Evolutionary conservation across 2,329 filamentous ascomycete species (phyloP), one percentile per base, ranked within the genome.

Genomic region (Fonsecaea erecta): DNA sequence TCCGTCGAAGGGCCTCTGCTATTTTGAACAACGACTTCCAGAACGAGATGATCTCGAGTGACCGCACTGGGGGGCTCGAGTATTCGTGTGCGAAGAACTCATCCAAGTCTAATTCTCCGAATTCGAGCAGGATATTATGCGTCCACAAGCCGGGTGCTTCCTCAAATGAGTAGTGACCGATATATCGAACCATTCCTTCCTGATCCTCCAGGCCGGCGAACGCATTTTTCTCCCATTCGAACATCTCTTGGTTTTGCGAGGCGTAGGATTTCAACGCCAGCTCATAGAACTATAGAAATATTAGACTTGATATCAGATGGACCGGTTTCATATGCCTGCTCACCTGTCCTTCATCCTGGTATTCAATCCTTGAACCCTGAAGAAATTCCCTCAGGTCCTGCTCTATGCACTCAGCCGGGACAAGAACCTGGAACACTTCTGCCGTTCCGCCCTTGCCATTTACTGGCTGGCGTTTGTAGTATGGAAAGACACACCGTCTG

Each of bases 361-460:
- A 28, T 3, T 24, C 54, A 18, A 16, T 14, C 34, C 3, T 35
- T 21, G 34, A 57, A 12, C 35, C 8, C 34, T 18, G 54, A 24
- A 35, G 37, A 28, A n/a, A 40, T 9, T 14, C 5, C 26, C 12
- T 26, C 35, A 28, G 2, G 46, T 46, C 40, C 52, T 35, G 30
- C 26, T 3, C 34, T 9, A 57, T 30, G 5, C 16, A 57, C 11
- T 57, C 30, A 1, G 18, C 34, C 3, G 32, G 54, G 11, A 57
- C 34, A 11, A 37, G 52, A 16, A 74, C 68, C 52, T 68, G 67
- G 52, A 61, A 76, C 3, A 75, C 63, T 1, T 68, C 53, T 3
- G 74, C 74, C 2, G 74, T 74, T 5, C 71, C 73, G 9, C 74
- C 75, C 53, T 74, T 73, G 1, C 66, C 57, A 30, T 72, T 74